Evolutionary conservation across 2,329 filamentous ascomycete species (phyloP).

Genomic region (Penicillium sp.): DNA sequence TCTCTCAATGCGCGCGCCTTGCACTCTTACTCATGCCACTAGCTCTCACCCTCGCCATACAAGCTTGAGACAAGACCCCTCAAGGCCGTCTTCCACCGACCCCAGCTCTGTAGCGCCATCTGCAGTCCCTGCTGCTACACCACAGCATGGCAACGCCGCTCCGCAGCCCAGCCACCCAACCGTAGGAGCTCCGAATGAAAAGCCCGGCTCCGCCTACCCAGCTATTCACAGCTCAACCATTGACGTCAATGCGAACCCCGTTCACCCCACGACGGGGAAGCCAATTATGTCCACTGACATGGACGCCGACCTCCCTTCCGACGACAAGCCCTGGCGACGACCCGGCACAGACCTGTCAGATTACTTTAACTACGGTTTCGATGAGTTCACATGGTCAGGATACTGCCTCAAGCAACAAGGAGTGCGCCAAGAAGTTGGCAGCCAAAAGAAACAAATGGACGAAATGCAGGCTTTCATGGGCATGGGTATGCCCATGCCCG

Average conservation of each 20-base stretch:
- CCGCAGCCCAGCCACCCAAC: constrained; percentile 30
- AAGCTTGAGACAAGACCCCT: constrained; percentile 36
- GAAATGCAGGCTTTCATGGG: constrained; percentile 63
- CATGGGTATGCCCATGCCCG: constrained; percentile 52
- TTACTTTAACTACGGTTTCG: constrained; percentile 99
- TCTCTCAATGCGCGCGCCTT: constrained; percentile 1
- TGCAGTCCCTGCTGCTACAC: constrained; percentile 35
- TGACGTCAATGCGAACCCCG: constrained; percentile 79
- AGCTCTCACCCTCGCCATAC: constrained; percentile 44
- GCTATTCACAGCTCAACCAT: constrained; percentile 74
- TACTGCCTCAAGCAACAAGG: constrained; percentile 88
- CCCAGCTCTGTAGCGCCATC: constrained; percentile 32
- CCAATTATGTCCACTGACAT: constrained; percentile 81
- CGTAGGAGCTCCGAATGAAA: constrained; percentile 38
- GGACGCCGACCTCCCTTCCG: constrained; percentile 69
- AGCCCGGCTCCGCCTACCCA: constrained; percentile 65
- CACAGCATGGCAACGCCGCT: constrained; percentile 35
- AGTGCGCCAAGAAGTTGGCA: constrained; percentile 73
- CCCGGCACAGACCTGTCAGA: constrained; percentile 93
- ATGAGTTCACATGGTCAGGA: constrained; percentile 96
- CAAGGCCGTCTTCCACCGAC: constrained; percentile 37
- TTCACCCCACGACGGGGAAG: constrained; percentile 72
- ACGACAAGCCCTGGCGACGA: constrained; percentile 92
- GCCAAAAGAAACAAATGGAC: constrained; percentile 72
- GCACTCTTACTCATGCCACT: constrained; percentile 19